phyloP scores from a whole-genome alignment of 1,284 basidiomycete species.

The Heterobasidion parviporum region DNA sequence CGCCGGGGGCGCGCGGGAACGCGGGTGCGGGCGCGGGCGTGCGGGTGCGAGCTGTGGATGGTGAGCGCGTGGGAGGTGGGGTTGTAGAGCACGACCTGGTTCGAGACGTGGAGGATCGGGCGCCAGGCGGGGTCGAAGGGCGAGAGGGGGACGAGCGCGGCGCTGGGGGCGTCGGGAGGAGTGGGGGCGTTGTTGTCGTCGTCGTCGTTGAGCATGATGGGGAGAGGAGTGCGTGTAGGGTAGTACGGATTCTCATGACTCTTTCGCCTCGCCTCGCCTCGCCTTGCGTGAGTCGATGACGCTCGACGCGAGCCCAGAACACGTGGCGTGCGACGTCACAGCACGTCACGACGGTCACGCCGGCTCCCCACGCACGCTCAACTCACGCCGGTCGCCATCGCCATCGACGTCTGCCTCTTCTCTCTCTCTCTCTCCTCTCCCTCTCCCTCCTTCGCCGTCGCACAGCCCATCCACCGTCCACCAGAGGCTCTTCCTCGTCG shows the following conservation, averaged over 20 bases:
- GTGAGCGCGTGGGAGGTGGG: slow-evolving; percentile 79
- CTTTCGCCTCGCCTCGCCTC: too few relatives aligned
- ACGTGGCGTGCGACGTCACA: too few relatives aligned
- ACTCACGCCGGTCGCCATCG: background rate
- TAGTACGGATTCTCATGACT: too few relatives aligned
- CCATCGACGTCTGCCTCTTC: background rate
- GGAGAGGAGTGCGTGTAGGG: too few relatives aligned
- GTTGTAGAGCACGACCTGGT: slow-evolving; percentile 86
- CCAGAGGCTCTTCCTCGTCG: background rate
- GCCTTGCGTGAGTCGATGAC: too few relatives aligned
- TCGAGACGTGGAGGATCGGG: slow-evolving; percentile 67
- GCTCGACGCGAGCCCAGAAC: too few relatives aligned
- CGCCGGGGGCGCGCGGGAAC: slow-evolving; percentile 16
- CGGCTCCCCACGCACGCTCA: too few relatives aligned
- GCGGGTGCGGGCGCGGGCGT: slow-evolving; percentile 16
- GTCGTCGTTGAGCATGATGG: background rate
- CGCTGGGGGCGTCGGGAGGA: background rate
- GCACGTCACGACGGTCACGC: too few relatives aligned
- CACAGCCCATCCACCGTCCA: background rate
- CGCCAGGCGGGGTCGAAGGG: slow-evolving; percentile 38
- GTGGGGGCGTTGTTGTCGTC: background rate
- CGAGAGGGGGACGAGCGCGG: background rate
- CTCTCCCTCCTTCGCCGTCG: background rate
- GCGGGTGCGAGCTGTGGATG: slow-evolving; percentile 33
- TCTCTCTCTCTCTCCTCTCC: background rate